These are phyloP conservation scores for Fusarium papillatum DNA, from an alignment of 2,329 filamentous ascomycete genomes.

Conservation along the genomic window DNA sequence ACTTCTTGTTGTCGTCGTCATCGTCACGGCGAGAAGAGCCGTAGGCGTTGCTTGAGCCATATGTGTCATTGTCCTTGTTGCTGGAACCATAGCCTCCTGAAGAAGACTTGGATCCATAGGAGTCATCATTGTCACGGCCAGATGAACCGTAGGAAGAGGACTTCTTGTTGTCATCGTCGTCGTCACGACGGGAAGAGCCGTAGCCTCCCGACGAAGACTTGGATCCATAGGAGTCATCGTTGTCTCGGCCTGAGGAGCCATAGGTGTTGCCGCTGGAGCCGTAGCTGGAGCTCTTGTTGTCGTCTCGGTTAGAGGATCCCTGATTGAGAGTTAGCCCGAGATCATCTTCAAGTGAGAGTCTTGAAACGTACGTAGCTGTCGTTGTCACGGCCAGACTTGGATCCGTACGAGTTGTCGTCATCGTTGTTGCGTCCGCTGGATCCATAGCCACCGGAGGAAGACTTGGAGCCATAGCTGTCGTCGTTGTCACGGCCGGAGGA, in stretches of 20 bases:
- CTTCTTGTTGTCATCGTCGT: not conserved
- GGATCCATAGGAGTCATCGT: constrained; percentile 2
- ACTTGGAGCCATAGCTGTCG: not conserved
- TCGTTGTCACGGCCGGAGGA: constrained; percentile 1
- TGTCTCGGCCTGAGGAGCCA: constrained; percentile 12
- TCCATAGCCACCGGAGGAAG: not conserved
- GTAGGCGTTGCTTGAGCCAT: not conserved
- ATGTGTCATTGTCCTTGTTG: not conserved
- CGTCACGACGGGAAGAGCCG: constrained; percentile 1
- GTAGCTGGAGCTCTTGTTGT: constrained; percentile 1
- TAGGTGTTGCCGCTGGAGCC: not conserved
- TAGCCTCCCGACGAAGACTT: not conserved
- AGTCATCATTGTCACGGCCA: not conserved
- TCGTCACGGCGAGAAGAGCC: not conserved
- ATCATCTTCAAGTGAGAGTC: not conserved
- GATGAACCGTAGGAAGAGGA: not conserved
- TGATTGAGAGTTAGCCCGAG: not conserved
- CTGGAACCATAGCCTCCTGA: not conserved
- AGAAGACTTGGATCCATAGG: constrained; percentile 8
- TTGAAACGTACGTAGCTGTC: constrained; percentile 12
- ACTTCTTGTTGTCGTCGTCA: not conserved
- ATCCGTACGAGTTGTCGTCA: constrained; percentile 12
- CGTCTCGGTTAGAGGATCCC: constrained; percentile 24
- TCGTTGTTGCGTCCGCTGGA: not conserved
- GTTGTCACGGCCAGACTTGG: constrained; percentile 9